phyloP scores from a whole-genome alignment of 1,284 basidiomycete genomes.

The Malassezia brasiliensis region DNA sequence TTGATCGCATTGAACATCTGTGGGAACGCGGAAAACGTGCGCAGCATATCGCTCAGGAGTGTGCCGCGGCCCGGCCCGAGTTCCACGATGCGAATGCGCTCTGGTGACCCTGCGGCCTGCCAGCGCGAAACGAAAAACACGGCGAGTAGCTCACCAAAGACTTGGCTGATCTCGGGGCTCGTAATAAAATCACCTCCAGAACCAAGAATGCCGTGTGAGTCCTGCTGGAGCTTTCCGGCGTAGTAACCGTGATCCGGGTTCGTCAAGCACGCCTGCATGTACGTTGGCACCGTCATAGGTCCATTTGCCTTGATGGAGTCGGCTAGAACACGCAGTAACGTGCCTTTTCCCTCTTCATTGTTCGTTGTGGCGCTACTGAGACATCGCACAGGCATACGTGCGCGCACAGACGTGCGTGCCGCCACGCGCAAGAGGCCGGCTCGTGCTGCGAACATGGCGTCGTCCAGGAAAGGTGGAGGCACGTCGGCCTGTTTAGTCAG shows the following conservation, averaged over 20 bases:
- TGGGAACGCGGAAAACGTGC: constrained; percentile 49
- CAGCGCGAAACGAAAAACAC: constrained; percentile 73
- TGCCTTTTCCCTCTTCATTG: neutral
- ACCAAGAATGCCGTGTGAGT: constrained; percentile 63
- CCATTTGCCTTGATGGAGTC: constrained; percentile 24
- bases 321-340: constrained; percentile 4
- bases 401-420: neutral
- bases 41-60: constrained; percentile 76
- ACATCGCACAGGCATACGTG: neutral
- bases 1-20: constrained; percentile 26
- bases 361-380: neutral
- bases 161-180: constrained; percentile 88
- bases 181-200: constrained; percentile 86
- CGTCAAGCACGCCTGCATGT: constrained; percentile 43
- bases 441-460: neutral
- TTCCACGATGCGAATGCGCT: constrained; percentile 67
- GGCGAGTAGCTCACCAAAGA: constrained; percentile 69
- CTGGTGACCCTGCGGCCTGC: constrained; percentile 56
- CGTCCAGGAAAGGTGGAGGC: neutral
- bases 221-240: constrained; percentile 10
- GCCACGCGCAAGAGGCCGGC: neutral
- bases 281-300: constrained; percentile 42
- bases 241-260: constrained; percentile 47
- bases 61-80: constrained; percentile 91
- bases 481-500: neutral